Evolutionary conservation across 1,284 basidiomycete species (phyloP).

Genomic region (Pascua guehoae): DNA sequence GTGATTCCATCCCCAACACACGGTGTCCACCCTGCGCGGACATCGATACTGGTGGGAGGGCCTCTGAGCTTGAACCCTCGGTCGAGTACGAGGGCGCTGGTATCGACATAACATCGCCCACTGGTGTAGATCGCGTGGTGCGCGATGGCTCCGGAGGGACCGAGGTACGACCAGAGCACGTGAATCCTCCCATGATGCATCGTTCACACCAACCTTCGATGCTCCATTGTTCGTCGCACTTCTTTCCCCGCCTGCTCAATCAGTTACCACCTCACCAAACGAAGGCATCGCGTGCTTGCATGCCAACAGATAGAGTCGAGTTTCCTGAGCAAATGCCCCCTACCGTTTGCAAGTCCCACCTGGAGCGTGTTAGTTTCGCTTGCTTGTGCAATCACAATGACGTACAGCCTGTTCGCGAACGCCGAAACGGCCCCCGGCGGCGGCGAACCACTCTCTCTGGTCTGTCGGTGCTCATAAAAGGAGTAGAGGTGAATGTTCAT

Average conservation of each 20-base stretch:
- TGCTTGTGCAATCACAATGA: neutral
- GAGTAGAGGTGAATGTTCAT: no score
- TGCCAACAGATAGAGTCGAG: no score
- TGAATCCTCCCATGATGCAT: constrained; percentile 22
- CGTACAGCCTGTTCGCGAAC: constrained; percentile 28
- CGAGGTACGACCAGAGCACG: constrained; percentile 17
- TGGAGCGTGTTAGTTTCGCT: constrained; percentile 1
- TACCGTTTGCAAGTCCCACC: constrained; percentile 28
- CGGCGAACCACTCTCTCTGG: constrained; percentile 1
- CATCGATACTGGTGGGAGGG: no score
- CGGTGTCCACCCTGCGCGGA: no score
- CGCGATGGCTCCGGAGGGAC: neutral
- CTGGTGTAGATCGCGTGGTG: no score
- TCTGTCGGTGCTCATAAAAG: no score
- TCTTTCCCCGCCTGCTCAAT: constrained; percentile 25
- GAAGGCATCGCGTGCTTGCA: no score
- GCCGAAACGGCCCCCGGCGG: constrained; percentile 21
- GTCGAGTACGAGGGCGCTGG: no score
- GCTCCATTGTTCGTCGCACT: constrained; percentile 32
- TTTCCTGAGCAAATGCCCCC: neutral
- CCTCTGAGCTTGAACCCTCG: no score
- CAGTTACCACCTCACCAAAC: no score
- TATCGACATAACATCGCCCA: no score
- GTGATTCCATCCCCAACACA: no score
- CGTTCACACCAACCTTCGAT: constrained; percentile 24